Evolutionary conservation across 164 flowering plant species (phyloP).

Genomic region (Magnolia changhungtana): DNA sequence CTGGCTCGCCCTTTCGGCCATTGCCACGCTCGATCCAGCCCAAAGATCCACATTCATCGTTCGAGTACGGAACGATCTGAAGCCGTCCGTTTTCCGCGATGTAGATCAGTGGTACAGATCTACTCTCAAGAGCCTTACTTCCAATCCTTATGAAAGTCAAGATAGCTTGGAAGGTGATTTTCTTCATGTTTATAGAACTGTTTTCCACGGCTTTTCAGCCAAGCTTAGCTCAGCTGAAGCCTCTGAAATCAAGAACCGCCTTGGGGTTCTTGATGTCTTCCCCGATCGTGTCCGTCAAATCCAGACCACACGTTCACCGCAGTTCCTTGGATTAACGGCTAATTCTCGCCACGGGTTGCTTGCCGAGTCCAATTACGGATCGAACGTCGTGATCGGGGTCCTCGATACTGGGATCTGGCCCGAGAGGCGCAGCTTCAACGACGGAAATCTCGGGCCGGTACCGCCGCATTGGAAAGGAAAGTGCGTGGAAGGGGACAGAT

Average conservation of each 20-base stretch:
- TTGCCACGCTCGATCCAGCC: not conserved
- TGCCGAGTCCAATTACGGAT: constrained; percentile 39
- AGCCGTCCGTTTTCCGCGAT: constrained; percentile 33
- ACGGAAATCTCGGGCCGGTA: constrained; percentile 37
- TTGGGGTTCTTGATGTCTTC: constrained; percentile 27
- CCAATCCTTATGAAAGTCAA: not conserved
- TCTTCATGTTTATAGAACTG: constrained; percentile 42
- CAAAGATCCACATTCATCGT: constrained; percentile 32
- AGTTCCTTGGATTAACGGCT: constrained; percentile 38
- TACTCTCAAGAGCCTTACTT: constrained; percentile 27
- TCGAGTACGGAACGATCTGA: constrained; percentile 37
- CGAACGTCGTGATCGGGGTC: constrained; percentile 44
- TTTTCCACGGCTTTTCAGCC: constrained; percentile 55
- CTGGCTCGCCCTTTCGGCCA: constrained; percentile 6
- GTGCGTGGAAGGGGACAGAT: constrained; percentile 33
- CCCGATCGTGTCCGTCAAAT: constrained; percentile 34
- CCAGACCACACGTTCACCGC: constrained; percentile 47
- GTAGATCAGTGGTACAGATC: constrained; percentile 50
- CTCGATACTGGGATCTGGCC: constrained; percentile 64
- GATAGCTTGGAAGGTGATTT: constrained; percentile 3
- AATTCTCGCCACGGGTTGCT: constrained; percentile 6
- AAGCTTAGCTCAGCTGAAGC: constrained; percentile 32
- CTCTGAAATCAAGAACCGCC: constrained; percentile 17
- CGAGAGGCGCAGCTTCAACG: constrained; percentile 46
- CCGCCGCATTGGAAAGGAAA: constrained; percentile 51